A percentile compares a stretch with the other conserved stretches of the same genome.
Evolutionary conservation across 176 grass and related monocot species (phyloP).

Genomic region (Guadua angustifolia): DNA sequence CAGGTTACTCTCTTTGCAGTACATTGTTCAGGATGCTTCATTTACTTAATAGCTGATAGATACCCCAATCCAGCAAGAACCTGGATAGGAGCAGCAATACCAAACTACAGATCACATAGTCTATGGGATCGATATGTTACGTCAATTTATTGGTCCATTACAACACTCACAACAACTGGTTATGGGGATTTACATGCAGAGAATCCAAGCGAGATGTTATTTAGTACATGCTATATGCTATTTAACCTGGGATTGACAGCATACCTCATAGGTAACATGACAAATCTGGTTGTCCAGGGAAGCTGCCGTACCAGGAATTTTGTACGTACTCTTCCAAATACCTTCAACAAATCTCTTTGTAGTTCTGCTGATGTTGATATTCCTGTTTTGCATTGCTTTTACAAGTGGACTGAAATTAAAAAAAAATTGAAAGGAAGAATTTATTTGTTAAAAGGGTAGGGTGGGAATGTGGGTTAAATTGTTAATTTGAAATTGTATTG

Average conservation of each 20-base stretch:
- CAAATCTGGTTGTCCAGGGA: slow-evolving; percentile 85
- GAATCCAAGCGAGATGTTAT: slow-evolving; percentile 83
- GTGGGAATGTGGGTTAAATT: slow-evolving; percentile 8
- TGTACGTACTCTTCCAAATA: slow-evolving; percentile 56
- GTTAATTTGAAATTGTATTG: not conserved
- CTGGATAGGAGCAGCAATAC: slow-evolving; percentile 80
- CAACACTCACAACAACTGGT: slow-evolving; percentile 84
- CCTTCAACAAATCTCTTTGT: slow-evolving; percentile 11
- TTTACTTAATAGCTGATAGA: slow-evolving; percentile 87
- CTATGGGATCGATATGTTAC: slow-evolving; percentile 84
- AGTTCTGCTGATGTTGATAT: not conserved
- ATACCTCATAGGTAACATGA: slow-evolving; percentile 96
- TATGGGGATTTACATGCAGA: slow-evolving; percentile 88
- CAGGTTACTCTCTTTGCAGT: slow-evolving; percentile 87
- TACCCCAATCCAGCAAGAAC: slow-evolving; percentile 70
- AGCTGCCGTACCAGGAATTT: slow-evolving; percentile 83
- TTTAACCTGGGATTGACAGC: slow-evolving; percentile 87
- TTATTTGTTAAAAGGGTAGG: not conserved
- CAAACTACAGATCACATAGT: slow-evolving; percentile 71
- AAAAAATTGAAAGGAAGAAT: not conserved
- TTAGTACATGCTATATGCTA: slow-evolving; percentile 79
- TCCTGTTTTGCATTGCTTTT: slow-evolving; percentile 8
- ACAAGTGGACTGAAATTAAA: not conserved
- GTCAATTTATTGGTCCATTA: slow-evolving; percentile 90
- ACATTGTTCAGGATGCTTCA: slow-evolving; percentile 88